These are phyloP conservation scores for Aureobasidium sp. DNA, from an alignment of 2,329 filamentous ascomycete genomes.

Conservation along the genomic window DNA sequence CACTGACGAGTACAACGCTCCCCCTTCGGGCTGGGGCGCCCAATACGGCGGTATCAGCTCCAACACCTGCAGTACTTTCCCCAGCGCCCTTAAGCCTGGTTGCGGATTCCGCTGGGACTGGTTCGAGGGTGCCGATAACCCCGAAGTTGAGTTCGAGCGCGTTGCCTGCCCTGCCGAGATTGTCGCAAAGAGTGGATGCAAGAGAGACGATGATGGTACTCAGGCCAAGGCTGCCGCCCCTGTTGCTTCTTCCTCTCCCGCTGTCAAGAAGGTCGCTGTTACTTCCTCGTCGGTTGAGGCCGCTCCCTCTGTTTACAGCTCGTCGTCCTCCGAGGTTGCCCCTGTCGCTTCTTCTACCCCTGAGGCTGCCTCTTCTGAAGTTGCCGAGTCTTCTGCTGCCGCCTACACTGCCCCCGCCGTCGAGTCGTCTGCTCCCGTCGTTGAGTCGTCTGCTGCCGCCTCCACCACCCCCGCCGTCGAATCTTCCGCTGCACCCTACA, in stretches of 20 bases:
- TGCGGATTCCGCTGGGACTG: constrained; percentile 55
- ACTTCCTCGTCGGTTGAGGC: constrained; percentile 6
- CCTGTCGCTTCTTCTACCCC: constrained; percentile 11
- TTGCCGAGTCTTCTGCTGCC: not conserved
- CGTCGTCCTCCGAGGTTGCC: too few relatives aligned
- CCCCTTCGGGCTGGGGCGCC: constrained; percentile 44
- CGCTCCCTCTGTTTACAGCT: too few relatives aligned
- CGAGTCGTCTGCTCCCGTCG: not conserved
- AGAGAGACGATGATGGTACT: constrained; percentile 18
- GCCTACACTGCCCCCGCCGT: not conserved
- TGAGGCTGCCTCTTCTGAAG: not conserved
- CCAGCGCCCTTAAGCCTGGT: constrained; percentile 45
- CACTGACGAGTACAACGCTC: constrained; percentile 34
- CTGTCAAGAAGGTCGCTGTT: constrained; percentile 1
- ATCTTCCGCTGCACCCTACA: not conserved
- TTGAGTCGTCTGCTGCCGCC: not conserved
- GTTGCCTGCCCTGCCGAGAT: constrained; percentile 47
- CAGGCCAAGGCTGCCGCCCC: constrained; percentile 12
- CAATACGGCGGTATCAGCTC: constrained; percentile 50
- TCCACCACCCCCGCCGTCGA: too few relatives aligned
- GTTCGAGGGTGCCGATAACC: constrained; percentile 52
- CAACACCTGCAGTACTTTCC: constrained; percentile 45
- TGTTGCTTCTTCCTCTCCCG: constrained; percentile 6
- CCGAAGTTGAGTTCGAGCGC: constrained; percentile 32
- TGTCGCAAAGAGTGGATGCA: constrained; percentile 37